Evolutionary conservation across 352 stramenopile species (phyloP), one percentile per base, ranked within the genome.

Genomic region (Thraustotheca clavata): DNA sequence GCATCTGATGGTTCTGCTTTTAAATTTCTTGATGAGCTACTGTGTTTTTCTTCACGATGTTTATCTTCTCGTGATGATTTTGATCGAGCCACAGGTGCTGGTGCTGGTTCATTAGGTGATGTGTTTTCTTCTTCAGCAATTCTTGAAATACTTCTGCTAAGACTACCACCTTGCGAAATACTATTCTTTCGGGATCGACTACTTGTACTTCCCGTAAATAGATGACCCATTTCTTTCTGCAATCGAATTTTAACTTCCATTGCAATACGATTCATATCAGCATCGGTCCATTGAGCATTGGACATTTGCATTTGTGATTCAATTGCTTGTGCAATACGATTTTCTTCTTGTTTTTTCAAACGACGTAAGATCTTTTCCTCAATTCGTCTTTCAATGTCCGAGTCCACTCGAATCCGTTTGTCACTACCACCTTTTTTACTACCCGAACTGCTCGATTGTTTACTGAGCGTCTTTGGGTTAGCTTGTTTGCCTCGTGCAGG

Each of bases 201-300:
- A 38, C 50, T 60, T 9, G 36, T 46, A 20, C 57, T 43, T 29
- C 26, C 31, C 38, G 47, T 40, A 32, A 65, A 65, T 26, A 65
- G 46, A 26, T 65, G 57, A 5, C 57, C 79, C 75, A 91, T 85
- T 72, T 94, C 84, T 36, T 67, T 88, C 68, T 91, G 81, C 65
- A 94, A 88, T 4, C 83, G 80, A 62, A 90, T 83, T 34, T 84
- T 79, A 80, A 94, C 91, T 67, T 94, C 82, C 75, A 90, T 89
- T 62, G 91, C 91, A 60, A 94, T 94, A 49, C 83, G 83, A 71
- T 94, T 94, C 84, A 94, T 94, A 69, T 94, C 84, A 41, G 89
- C 84, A 62, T 94, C 84, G 36, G 79, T 79, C 84, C 84, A 94
- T 50, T 83, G 89, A n/a, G 84, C 84, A 62, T 94, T 94, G 36